Percentiles rank a stretch among this genome's conserved stretches.
Evolutionary conservation across 148 eudicot genomes (phyloP).

Genomic region (Camellia granthamiana): DNA sequence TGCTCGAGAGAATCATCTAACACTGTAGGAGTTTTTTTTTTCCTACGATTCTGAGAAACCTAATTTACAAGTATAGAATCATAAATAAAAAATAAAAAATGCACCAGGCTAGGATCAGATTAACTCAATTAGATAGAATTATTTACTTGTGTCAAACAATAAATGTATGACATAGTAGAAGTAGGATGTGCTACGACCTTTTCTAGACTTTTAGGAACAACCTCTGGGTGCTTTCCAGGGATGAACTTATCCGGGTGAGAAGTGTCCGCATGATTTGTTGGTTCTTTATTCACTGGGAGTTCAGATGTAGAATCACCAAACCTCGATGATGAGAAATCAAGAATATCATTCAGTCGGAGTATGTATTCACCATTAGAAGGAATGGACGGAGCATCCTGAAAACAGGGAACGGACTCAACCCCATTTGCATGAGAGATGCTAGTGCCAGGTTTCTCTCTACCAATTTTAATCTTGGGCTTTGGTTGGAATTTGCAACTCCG

Average conservation of each 20-base stretch:
- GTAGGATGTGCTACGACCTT: constrained; percentile 24
- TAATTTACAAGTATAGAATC: neutral
- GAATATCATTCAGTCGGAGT: constrained; percentile 26
- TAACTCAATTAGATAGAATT: neutral
- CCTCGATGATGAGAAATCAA: constrained; percentile 30
- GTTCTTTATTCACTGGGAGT: constrained; percentile 26
- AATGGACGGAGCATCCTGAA: constrained; percentile 16
- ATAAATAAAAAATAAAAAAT: neutral
- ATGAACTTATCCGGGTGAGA: constrained; percentile 24
- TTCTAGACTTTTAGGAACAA: constrained; percentile 23
- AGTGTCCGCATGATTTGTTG: constrained; percentile 14
- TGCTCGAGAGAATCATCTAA: constrained; percentile 26
- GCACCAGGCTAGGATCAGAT: neutral
- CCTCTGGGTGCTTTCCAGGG: constrained; percentile 11
- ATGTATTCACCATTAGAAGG: constrained; percentile 34
- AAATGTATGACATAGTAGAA: neutral
- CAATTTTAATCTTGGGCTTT: constrained; percentile 49
- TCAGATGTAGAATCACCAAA: constrained; percentile 32
- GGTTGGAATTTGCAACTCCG: constrained; percentile 49
- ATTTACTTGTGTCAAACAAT: neutral
- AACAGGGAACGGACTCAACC: constrained; percentile 25
- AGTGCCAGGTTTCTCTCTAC: constrained; percentile 13
- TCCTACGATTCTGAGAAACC: constrained; percentile 27
- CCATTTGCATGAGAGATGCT: constrained; percentile 11
- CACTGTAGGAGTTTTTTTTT: constrained; percentile 12